A percentile compares a stretch with the other conserved stretches of the same genome.
phyloP scores from a whole-genome alignment of 345 rosid species.

The Populus davidiana region DNA sequence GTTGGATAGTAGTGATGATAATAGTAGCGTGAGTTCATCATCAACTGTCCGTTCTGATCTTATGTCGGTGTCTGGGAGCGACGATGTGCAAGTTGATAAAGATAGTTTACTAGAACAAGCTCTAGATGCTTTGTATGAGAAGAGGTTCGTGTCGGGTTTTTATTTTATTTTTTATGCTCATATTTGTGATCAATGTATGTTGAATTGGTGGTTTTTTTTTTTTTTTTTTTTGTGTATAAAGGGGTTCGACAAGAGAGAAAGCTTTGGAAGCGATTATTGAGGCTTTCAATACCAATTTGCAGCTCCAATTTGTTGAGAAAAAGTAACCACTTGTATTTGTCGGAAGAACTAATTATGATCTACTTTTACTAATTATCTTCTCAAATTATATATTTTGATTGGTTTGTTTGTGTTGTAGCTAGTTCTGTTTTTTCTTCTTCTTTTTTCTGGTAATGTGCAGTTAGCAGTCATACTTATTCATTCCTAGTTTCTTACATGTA shows the following conservation, averaged over 20 bases:
- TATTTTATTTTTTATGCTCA: background rate
- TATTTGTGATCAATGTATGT: background rate
- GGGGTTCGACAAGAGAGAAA: conserved; percentile 85
- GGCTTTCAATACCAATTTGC: conserved; percentile 66
- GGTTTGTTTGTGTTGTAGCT: no score
- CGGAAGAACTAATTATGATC: no score
- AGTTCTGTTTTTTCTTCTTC: background rate
- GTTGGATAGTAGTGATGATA: conserved; percentile 70
- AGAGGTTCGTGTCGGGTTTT: conserved; percentile 37
- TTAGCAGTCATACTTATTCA: background rate
- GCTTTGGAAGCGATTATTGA: conserved; percentile 66
- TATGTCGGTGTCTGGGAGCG: conserved; percentile 44
- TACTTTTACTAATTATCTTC: no score
- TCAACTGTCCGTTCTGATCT: conserved; percentile 63
- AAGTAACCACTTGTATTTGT: conserved; percentile 44
- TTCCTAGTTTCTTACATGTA: background rate
- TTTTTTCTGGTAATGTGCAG: background rate
- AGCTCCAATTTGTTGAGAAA: conserved; percentile 69
- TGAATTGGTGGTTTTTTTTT: conserved; percentile 16
- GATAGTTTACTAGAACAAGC: conserved; percentile 72
- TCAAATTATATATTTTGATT: background rate
- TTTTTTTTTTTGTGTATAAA: conserved; percentile 16
- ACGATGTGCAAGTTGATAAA: conserved; percentile 59
- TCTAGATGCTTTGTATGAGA: conserved; percentile 78
- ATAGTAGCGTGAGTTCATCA: conserved; percentile 69